Base-by-base conservation (phyloP, 306 rosid genomes). In the Lablab purpureus region DNA sequence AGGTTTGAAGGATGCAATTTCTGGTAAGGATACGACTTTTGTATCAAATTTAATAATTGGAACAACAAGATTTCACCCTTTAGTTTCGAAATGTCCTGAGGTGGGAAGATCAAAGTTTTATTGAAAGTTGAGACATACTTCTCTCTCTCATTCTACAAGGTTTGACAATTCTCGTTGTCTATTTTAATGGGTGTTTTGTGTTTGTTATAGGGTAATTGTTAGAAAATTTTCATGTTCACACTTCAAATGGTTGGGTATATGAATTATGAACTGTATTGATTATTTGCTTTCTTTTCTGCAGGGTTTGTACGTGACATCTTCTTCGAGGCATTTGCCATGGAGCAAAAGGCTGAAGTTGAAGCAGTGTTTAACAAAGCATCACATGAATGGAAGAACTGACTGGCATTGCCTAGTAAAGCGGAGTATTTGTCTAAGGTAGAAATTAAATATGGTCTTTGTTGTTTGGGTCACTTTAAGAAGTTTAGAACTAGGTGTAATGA, bases 381-480 rank as follows among this genome's bases (percentile, higher is more conserved):
- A 84, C 75, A 76, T 78, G 75, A 82, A 83, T 78, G 88, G 88
- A 80, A 90, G 80, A 79, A 81, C 86, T 49, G 91, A 83, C 75
- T 86, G 86, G 81, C 75, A 81, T 55, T 66, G 55, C 40, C 71
- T 71, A 32, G 27, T 79, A 58, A 89, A 89, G 84, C 81, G 45
- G 67, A 88, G 76, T 86, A 67, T 63, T 81, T 81, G 89, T 84
- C 78, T 87, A 80, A 92, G 97, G 98, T 90, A 75, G 62, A 63
- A 69, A 68, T 54, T 82, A 84, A 37, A 36, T 40, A 25, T 40
- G 64, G 21, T 49, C 18, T 55, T 79, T 15, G 25, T 18, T 67
- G 12, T 60, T 7, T 60, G 11, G 50, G 63, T 36, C 64, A 34
- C 83, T 51, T 74, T 45, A 59, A 50, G 23, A 80, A 71, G 68